Percentiles rank a stretch among this genome's conserved stretches.
These are phyloP conservation scores for Alternaria sp. DNA, from an alignment of 2,329 filamentous ascomycete genomes.

Conservation along the genomic window DNA sequence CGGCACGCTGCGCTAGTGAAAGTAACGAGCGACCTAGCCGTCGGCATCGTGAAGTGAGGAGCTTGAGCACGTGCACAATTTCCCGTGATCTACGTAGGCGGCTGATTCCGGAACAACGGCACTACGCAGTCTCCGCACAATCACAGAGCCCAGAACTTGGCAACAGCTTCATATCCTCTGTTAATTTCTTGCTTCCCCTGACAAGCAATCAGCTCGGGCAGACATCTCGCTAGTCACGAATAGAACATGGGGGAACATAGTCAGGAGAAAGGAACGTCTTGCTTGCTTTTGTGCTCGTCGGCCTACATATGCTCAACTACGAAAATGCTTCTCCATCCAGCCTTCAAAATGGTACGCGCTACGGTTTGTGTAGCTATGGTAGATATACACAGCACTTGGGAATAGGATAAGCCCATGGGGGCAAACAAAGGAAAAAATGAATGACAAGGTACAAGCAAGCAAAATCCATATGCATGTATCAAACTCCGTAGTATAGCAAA, in stretches of 20 bases:
- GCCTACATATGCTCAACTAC: conserved; percentile 27
- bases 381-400: conserved; percentile 34
- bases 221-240: not conserved
- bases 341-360: conserved; percentile 13
- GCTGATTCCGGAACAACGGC: conserved; percentile 15
- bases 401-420: conserved; percentile 18
- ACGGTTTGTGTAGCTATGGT: conserved; percentile 28
- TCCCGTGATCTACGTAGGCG: conserved; percentile 24
- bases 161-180: not conserved
- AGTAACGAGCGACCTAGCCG: conserved; percentile 7
- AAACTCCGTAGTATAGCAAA: conserved; percentile 33
- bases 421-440: conserved; percentile 10
- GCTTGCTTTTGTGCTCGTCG: conserved; percentile 41
- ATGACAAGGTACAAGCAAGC: conserved; percentile 29
- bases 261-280: conserved; percentile 25
- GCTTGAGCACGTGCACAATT: not conserved
- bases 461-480: conserved; percentile 46
- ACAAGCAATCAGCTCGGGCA: not conserved
- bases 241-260: not conserved
- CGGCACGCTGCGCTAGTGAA: conserved; percentile 15
- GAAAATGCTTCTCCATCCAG: conserved; percentile 7
- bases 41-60: conserved; percentile 5
- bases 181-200: not conserved
- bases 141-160: not conserved
- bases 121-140: not conserved